Evolutionary conservation across 2,329 filamentous ascomycete species (phyloP), one percentile per base, ranked within the genome.

Genomic region (Beauveria brongniartii): DNA sequence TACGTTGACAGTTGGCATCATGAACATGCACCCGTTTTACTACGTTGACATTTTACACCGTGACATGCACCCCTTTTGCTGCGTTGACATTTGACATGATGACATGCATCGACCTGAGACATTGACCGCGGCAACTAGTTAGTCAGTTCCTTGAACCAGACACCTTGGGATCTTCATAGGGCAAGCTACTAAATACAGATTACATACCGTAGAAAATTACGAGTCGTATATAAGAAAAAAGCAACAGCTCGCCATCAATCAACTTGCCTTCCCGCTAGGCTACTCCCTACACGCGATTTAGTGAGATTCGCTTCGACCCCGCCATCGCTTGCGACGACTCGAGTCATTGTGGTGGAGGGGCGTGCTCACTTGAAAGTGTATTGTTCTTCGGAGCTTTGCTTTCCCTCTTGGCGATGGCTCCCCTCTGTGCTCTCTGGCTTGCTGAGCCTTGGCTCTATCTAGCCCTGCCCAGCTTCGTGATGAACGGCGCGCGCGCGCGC

Each of bases 71-170:
- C 37, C 30, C 10, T 12, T 12, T 9, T 34, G 10, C 9, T 34
- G 10, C 30, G 10, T 34, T 40, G 26, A 22, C 37, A 12, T 12
- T 50, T 51, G 55, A 41, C 30, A 34, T 34, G 10, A 28, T 28
- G 26, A 28, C 47, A 30, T 58, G 46, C 55, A 43, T 50, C 26
- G 24, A 37, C 47, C 47, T 59, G 56, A 59, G 48, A 59, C 56
- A 59, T 24, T 52, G 47, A 37, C 16, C 24, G 14, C 26, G 37
- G 56, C 12, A 53, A 28, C 28, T 28, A 28, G 28, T 10, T 30
- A 30, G 28, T 34, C 30, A 46, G 44, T 43, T 34, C 34, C 55
- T 57, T 50, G 10, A 34, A n/a, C 46, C 22, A 58, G 30, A n/a
- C 47, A 14, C 37, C 24, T 34, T n/a, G n/a, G 54, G 8, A 9